Conservation (phyloP, 352 stramenopile genomes). For the Phytophthora quininea region DNA sequence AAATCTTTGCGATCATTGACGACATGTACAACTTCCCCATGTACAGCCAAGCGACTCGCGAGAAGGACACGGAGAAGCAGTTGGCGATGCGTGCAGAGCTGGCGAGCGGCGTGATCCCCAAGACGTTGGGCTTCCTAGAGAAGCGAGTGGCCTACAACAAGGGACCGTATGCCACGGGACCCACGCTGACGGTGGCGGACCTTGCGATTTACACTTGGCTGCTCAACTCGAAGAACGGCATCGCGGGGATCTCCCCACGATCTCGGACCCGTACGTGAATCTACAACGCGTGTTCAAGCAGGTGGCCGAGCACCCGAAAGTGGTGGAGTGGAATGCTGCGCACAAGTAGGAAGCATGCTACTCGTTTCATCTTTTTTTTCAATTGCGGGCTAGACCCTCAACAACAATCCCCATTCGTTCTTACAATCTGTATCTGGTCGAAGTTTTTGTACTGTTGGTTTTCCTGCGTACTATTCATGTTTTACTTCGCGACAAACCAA, state of each 20-base stretch:
- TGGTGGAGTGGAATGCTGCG: slow-evolving; percentile 61
- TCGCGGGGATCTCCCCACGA: slow-evolving; percentile 31
- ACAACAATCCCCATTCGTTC: not conserved
- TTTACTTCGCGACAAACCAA: too few species aligned
- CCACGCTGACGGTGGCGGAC: slow-evolving; percentile 47
- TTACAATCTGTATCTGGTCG: too few species aligned
- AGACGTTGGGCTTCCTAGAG: slow-evolving; percentile 42
- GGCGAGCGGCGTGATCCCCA: slow-evolving; percentile 30
- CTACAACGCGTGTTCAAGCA: slow-evolving; percentile 46
- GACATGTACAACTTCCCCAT: slow-evolving; percentile 34
- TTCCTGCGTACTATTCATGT: too few species aligned
- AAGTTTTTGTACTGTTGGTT: too few species aligned
- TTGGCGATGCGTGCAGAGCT: slow-evolving; percentile 43
- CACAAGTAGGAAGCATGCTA: slow-evolving; percentile 24
- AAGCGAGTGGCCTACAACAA: slow-evolving; percentile 38
- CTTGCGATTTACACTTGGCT: slow-evolving; percentile 46
- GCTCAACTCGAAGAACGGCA: slow-evolving; percentile 35
- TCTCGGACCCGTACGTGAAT: slow-evolving; percentile 41
- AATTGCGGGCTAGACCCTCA: not conserved
- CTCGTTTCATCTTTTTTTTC: too few species aligned
- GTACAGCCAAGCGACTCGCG: slow-evolving; percentile 8
- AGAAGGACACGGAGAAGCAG: slow-evolving; percentile 36
- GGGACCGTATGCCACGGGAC: slow-evolving; percentile 23
- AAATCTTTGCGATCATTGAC: slow-evolving; percentile 44
- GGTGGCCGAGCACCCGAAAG: slow-evolving; percentile 52